Percentiles rank a stretch among this genome's conserved stretches.
These are phyloP conservation scores for Silene conica DNA, from an alignment of 148 eudicot species.

Conservation along the genomic window DNA sequence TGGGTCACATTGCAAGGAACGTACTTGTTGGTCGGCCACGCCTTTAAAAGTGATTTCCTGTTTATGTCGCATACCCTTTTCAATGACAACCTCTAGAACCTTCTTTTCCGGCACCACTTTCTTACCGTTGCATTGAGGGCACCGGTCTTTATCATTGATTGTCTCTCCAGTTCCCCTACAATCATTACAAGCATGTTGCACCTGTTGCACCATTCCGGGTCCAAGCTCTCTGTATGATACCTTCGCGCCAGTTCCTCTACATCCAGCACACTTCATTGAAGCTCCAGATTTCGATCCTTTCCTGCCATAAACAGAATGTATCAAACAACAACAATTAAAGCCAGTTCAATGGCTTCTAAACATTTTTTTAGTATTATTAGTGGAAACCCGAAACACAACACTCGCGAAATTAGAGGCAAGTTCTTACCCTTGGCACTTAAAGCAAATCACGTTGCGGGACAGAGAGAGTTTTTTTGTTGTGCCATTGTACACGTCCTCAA, in stretches of 20 bases:
- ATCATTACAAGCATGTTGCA: constrained; percentile 75
- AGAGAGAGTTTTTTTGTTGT: constrained; percentile 64
- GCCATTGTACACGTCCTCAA: constrained; percentile 64
- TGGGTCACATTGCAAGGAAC: constrained; percentile 1
- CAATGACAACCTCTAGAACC: constrained; percentile 60
- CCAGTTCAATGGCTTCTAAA: too few relatives aligned
- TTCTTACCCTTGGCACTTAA: constrained; percentile 50
- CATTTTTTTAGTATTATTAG: too few relatives aligned
- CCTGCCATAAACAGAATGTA: constrained; percentile 27
- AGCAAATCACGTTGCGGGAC: constrained; percentile 53
- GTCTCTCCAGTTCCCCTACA: constrained; percentile 73
- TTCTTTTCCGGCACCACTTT: constrained; percentile 65
- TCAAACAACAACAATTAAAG: neutral
- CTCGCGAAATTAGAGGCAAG: neutral
- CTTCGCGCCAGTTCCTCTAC: constrained; percentile 68
- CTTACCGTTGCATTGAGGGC: constrained; percentile 67
- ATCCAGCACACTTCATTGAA: constrained; percentile 59
- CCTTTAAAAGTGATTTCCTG: constrained; percentile 71
- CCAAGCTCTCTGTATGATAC: constrained; percentile 60
- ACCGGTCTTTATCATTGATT: constrained; percentile 54
- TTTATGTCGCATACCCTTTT: constrained; percentile 76
- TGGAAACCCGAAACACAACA: too few relatives aligned
- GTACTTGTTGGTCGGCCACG: constrained; percentile 78
- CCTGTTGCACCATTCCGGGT: constrained; percentile 70
- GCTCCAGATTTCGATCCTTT: constrained; percentile 79